These are phyloP conservation scores for Oropetium thomaeum DNA, from an alignment of 176 grass and related monocot genomes.

Conservation along the genomic window DNA sequence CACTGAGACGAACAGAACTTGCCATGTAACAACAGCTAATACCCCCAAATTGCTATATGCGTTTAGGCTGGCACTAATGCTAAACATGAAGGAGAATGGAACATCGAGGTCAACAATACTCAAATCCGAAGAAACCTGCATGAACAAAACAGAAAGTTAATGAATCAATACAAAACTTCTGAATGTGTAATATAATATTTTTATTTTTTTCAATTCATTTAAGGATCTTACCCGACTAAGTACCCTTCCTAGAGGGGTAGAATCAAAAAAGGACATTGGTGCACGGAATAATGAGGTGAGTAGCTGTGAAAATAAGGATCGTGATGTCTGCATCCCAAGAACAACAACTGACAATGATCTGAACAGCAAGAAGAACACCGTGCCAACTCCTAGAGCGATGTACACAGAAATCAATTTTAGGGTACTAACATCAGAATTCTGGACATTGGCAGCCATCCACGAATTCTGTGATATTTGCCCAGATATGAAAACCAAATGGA, in stretches of 20 bases:
- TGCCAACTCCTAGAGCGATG: conserved; percentile 53
- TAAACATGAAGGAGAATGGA: conserved; percentile 67
- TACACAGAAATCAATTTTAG: conserved; percentile 76
- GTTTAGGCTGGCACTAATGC: conserved; percentile 50
- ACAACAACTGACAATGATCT: conserved; percentile 49
- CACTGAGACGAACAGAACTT: conserved; percentile 73
- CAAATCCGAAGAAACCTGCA: conserved; percentile 84
- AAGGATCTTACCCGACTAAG: conserved; percentile 78
- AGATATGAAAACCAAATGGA: conserved; percentile 52
- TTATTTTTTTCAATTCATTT: too few relatives aligned
- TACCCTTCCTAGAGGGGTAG: conserved; percentile 82
- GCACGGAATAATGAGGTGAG: conserved; percentile 72
- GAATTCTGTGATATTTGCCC: conserved; percentile 92
- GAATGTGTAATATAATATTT: too few relatives aligned
- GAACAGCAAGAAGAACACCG: conserved; percentile 59
- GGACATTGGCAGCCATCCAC: conserved; percentile 88
- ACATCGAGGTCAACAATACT: conserved; percentile 86
- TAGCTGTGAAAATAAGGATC: conserved; percentile 77
- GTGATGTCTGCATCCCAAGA: conserved; percentile 72
- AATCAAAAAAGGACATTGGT: conserved; percentile 89
- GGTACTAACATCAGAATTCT: conserved; percentile 60
- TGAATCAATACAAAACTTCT: too few relatives aligned
- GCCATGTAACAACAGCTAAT: conserved; percentile 78
- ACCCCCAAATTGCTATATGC: conserved; percentile 74
- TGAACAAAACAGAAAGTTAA: too few relatives aligned